Evolutionary conservation across 768 basidiomycete species (phyloP).

Genomic region (Astraeus odoratus): DNA sequence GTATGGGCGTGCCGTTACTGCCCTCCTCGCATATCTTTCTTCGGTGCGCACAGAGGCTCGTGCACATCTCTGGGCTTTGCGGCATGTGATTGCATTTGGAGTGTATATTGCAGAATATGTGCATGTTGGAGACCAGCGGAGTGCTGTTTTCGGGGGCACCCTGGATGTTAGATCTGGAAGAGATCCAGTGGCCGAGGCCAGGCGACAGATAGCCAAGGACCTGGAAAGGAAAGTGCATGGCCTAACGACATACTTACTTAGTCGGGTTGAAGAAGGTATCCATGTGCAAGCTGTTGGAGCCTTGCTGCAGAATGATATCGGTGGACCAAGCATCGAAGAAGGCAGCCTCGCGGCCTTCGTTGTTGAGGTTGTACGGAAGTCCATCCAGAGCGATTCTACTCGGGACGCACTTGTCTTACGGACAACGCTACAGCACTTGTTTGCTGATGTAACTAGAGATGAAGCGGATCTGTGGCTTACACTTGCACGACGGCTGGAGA

Average conservation of each 20-base stretch:
- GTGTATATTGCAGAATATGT: slow-evolving; percentile 58
- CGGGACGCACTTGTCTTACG: slow-evolving; percentile 56
- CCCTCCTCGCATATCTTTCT: slow-evolving; percentile 47
- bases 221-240: slow-evolving; percentile 43
- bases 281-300: slow-evolving; percentile 35
- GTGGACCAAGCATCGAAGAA: slow-evolving; percentile 13
- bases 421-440: slow-evolving; percentile 50
- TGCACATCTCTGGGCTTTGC: slow-evolving; percentile 57
- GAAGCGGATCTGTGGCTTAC: slow-evolving; percentile 78
- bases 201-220: slow-evolving; percentile 24
- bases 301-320: slow-evolving; percentile 19
- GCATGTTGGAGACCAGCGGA: slow-evolving; percentile 41
- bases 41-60: slow-evolving; percentile 57
- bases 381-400: slow-evolving; percentile 36
- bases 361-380: slow-evolving; percentile 25
- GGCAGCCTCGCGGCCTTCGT: slow-evolving; percentile 24
- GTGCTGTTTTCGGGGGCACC: slow-evolving; percentile 39
- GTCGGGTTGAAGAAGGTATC: slow-evolving; percentile 43
- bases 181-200: neutral
- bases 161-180: neutral
- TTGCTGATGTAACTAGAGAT: slow-evolving; percentile 48
- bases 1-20: slow-evolving; percentile 58
- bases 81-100: slow-evolving; percentile 58
- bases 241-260: slow-evolving; percentile 56
- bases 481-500: slow-evolving; percentile 59